These are phyloP conservation scores for Sphagnum contortum DNA, from an alignment of 225 moss, liverwort and hornwort species.

Conservation along the genomic window DNA sequence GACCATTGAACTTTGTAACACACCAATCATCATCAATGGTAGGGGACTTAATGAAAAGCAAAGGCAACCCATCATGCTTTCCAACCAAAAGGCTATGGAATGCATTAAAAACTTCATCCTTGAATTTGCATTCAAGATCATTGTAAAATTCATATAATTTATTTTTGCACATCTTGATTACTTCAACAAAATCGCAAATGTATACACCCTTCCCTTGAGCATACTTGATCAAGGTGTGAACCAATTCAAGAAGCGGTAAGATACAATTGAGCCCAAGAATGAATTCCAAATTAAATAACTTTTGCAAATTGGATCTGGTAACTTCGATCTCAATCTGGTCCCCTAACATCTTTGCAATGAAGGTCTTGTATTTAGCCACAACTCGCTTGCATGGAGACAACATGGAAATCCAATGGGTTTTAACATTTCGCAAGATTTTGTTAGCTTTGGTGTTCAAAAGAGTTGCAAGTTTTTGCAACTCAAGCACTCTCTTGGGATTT, in stretches of 20 bases:
- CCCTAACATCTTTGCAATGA: neutral
- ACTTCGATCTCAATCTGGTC: neutral
- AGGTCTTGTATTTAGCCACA: neutral
- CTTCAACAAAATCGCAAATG: constrained; percentile 2
- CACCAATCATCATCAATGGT: neutral
- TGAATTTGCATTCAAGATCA: neutral
- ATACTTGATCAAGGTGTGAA: neutral
- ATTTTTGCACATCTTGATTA: neutral
- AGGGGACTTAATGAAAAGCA: neutral
- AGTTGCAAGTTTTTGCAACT: neutral
- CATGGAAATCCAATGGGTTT: neutral
- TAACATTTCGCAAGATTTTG: neutral
- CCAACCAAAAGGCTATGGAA: neutral
- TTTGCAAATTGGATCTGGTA: no score
- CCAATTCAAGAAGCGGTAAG: neutral
- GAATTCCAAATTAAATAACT: neutral
- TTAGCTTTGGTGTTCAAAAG: neutral
- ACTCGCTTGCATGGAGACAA: neutral
- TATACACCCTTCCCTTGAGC: neutral
- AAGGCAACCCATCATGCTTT: neutral
- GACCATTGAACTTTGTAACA: neutral
- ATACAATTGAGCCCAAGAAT: neutral
- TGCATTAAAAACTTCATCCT: neutral
- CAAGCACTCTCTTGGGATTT: neutral
- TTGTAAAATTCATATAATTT: neutral